These are phyloP conservation scores for Russula abietina DNA, from an alignment of 768 basidiomycete genomes.

Conservation along the genomic window DNA sequence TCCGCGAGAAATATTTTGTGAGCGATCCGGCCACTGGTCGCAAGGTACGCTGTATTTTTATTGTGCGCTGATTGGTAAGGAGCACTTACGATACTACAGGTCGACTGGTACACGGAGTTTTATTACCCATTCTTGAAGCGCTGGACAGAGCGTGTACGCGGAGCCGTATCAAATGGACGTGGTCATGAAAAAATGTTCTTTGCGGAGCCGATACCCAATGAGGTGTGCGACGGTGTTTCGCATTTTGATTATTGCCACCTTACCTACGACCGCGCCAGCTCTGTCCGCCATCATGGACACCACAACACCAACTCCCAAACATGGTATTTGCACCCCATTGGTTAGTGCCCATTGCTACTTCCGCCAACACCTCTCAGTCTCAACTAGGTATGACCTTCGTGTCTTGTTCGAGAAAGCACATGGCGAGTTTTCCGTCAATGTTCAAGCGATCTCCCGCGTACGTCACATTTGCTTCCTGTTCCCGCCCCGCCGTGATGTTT, in stretches of 20 bases:
- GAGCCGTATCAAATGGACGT: slow-evolving; percentile 29
- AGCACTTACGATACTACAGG: slow-evolving; percentile 34
- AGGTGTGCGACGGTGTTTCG: slow-evolving; percentile 41
- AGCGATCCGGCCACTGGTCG: slow-evolving; percentile 58
- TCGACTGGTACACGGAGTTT: slow-evolving; percentile 84
- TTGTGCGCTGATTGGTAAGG: not conserved
- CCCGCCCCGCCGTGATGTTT: not conserved
- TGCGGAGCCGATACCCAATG: slow-evolving; percentile 88
- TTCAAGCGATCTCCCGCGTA: slow-evolving; percentile 86
- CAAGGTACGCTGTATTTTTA: slow-evolving; percentile 39
- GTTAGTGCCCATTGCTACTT: slow-evolving; percentile 34
- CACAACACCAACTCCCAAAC: slow-evolving; percentile 52
- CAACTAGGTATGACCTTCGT: slow-evolving; percentile 82
- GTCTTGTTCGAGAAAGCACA: slow-evolving; percentile 80
- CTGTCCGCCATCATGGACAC: slow-evolving; percentile 73
- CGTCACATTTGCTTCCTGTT: slow-evolving; percentile 22
- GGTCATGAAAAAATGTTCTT: slow-evolving; percentile 59
- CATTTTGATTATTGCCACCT: not conserved
- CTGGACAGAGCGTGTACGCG: slow-evolving; percentile 60
- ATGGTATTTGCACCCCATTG: slow-evolving; percentile 74
- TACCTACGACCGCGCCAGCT: slow-evolving; percentile 41
- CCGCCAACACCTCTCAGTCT: slow-evolving; percentile 14
- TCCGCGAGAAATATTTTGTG: slow-evolving; percentile 81
- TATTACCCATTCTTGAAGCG: slow-evolving; percentile 70
- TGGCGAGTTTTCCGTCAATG: slow-evolving; percentile 83